Evolutionary conservation across 176 grass and related monocot genomes (phyloP).

Genomic region (Zea luxurians): DNA sequence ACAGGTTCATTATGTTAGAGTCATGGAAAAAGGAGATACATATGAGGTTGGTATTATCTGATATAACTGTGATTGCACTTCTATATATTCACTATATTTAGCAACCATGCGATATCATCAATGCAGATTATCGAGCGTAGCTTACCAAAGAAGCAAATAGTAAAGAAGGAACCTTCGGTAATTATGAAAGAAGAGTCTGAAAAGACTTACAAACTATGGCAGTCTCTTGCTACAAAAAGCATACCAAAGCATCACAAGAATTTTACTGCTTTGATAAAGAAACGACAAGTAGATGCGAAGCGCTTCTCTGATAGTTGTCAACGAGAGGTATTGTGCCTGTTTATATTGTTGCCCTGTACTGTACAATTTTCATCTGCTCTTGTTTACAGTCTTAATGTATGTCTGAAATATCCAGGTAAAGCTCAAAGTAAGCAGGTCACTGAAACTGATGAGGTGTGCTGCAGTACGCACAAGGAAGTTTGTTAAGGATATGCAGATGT

Average conservation of each 20-base stretch:
- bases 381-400: constrained; percentile 34
- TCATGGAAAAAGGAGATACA: constrained; percentile 98
- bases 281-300: constrained; percentile 84
- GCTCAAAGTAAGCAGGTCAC: constrained; percentile 86
- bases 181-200: constrained; percentile 71
- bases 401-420: constrained; percentile 74
- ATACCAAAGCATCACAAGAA: constrained; percentile 86
- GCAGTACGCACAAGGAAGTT: constrained; percentile 89
- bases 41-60: constrained; percentile 79
- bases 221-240: constrained; percentile 62
- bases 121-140: constrained; percentile 98
- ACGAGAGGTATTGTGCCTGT: constrained; percentile 55
- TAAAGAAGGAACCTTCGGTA: constrained; percentile 84
- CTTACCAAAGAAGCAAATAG: constrained; percentile 91
- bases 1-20: constrained; percentile 96
- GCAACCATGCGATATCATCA: constrained; percentile 21
- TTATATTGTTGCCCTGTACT: constrained; percentile 14
- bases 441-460: constrained; percentile 92
- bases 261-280: constrained; percentile 71
- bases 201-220: constrained; percentile 74
- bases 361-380: constrained; percentile 39
- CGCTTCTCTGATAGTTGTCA: constrained; percentile 87
- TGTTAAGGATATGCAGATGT: constrained; percentile 96
- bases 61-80: constrained; percentile 16
- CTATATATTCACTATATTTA: constrained; percentile 35